phyloP scores from a whole-genome alignment of 768 basidiomycete species.

The Termitomyces sp. region DNA sequence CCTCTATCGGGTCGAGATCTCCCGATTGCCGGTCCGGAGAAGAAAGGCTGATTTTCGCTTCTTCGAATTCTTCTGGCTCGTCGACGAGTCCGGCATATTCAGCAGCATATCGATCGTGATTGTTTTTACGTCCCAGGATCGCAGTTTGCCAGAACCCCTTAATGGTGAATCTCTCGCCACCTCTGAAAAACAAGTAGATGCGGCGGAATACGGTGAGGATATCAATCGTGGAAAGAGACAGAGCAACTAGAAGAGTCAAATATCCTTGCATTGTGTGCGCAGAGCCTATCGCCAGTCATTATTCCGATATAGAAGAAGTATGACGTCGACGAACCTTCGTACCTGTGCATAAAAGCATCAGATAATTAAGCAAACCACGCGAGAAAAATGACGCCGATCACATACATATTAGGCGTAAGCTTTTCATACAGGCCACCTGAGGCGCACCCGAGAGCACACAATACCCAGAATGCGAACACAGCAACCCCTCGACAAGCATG shows the following conservation, averaged over 20 bases:
- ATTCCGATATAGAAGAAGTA: not conserved
- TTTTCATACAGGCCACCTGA: conserved; percentile 72
- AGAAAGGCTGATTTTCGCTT: conserved; percentile 33
- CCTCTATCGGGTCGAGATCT: conserved; percentile 25
- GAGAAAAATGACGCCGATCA: conserved; percentile 21
- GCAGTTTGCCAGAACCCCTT: conserved; percentile 55
- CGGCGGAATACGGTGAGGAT: conserved; percentile 49
- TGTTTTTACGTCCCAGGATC: conserved; percentile 45
- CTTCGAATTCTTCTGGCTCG: conserved; percentile 54
- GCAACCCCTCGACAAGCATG: conserved; percentile 60
- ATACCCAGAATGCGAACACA: conserved; percentile 59
- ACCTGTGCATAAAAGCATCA: conserved; percentile 43
- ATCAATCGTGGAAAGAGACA: conserved; percentile 46
- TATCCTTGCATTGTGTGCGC: conserved; percentile 67
- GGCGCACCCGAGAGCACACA: conserved; percentile 62
- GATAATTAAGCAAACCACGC: conserved; percentile 15
- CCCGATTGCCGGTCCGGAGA: conserved; percentile 24
- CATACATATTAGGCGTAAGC: conserved; percentile 80
- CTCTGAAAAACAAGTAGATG: conserved; percentile 42
- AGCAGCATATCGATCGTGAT: conserved; percentile 22
- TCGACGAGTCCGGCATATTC: conserved; percentile 63
- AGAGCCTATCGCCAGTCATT: conserved; percentile 29
- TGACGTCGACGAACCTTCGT: conserved; percentile 45
- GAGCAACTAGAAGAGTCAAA: conserved; percentile 34
- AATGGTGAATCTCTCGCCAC: conserved; percentile 42